Base-by-base conservation (phyloP, 2,329 filamentous ascomycete species). In the Clarireedia hainanense region DNA sequence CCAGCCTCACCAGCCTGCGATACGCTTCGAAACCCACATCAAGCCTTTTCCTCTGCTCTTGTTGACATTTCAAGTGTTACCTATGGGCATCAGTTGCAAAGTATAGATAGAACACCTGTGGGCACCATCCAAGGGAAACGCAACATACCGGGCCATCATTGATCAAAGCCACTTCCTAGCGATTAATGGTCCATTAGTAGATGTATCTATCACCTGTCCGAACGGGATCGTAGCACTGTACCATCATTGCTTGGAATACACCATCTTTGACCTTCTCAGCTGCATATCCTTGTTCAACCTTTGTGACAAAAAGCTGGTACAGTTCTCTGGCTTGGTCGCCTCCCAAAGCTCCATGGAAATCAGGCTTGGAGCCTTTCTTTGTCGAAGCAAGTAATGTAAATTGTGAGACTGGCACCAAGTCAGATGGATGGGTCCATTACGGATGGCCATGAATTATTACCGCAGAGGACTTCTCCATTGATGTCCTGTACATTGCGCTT, bases 211-310 rank as follows among this genome's bases (percentile, higher is more conserved):
- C 9, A 20, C 24, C 12, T 9, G n/a, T 14, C 37, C 48, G 12
- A 17, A 37, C 9, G 17, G 20, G 34, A 12, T 49, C n/a, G 26
- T 43, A 10, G 48, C 17, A 53, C 51, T n/a, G 34, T 60, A 65
- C 66, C 94, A 99, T 99, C 91, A 95, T 96, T 50, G 94, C 94
- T 68, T 96, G 92, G 71, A 99, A 99, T 30, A 92, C 84, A n/a
- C 95, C 94, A 69, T 99, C 86, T 69, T 96, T 91, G 57, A 99
- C 91, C 61, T 79, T 85, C 7, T 90, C 88, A 6, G 80, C 71
- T 5, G 75, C 71, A 70, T 97, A 95, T 2, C 83, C 78, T 53
- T 84, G 77, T 64, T 84, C 80, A 43, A 97, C 83, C 64, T 87
- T 88, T 50, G 80, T 74, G 64, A 91, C 83, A 74, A 99, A 97